These are phyloP conservation scores for Malus sylvestris DNA, from an alignment of 306 rosid species.

Conservation along the genomic window DNA sequence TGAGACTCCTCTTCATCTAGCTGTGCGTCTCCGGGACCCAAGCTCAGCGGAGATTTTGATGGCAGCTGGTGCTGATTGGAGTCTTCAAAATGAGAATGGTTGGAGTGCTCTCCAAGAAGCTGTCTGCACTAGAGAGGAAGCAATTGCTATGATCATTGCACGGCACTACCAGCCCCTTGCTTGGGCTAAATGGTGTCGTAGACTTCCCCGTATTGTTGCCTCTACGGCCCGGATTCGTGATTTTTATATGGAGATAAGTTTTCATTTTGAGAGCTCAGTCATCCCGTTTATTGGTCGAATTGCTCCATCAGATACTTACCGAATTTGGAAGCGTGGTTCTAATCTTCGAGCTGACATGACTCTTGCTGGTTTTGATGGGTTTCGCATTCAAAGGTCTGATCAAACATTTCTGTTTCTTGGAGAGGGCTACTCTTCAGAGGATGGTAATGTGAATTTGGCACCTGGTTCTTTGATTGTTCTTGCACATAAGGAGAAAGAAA, in stretches of 20 bases:
- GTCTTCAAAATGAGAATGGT: slow-evolving; percentile 91
- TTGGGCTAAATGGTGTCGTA: slow-evolving; percentile 99
- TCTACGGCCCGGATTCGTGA: slow-evolving; percentile 89
- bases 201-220: slow-evolving; percentile 93
- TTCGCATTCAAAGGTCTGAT: slow-evolving; percentile 91
- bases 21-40: slow-evolving; percentile 81
- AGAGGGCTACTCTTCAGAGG: slow-evolving; percentile 84
- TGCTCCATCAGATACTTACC: slow-evolving; percentile 96
- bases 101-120: slow-evolving; percentile 99
- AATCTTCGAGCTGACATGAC: slow-evolving; percentile 99
- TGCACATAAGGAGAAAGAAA: slow-evolving; percentile 92
- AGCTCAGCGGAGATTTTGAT: slow-evolving; percentile 82
- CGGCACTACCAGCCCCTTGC: slow-evolving; percentile 87
- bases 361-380: slow-evolving; percentile 98
- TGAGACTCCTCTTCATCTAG: slow-evolving; percentile 96
- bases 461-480: slow-evolving; percentile 95
- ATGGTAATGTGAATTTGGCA: slow-evolving; percentile 53
- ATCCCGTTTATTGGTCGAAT: slow-evolving; percentile 94
- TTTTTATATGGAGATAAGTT: slow-evolving; percentile 96
- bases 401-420: slow-evolving; percentile 97
- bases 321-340: slow-evolving; percentile 98
- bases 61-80: slow-evolving; percentile 99
- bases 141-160: slow-evolving; percentile 86
- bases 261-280: slow-evolving; percentile 97
- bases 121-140: slow-evolving; percentile 85